These are phyloP conservation scores for Athelia sp. DNA, from an alignment of 1,284 basidiomycete species.

Conservation along the genomic window DNA sequence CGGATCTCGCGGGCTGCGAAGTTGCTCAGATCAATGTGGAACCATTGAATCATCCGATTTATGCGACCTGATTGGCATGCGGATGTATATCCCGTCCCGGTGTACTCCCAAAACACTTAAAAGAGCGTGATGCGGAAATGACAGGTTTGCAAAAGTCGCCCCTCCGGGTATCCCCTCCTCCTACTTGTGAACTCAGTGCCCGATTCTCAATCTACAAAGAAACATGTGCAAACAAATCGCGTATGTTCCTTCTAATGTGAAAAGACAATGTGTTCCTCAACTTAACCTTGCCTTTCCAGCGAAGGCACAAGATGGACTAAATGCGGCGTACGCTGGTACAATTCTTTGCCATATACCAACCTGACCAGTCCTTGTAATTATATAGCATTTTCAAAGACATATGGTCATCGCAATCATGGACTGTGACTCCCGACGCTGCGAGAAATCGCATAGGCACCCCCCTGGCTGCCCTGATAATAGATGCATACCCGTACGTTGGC, in stretches of 20 bases:
- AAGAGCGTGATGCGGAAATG: constrained; percentile 1
- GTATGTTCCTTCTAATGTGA: constrained; percentile 34
- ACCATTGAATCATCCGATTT: not conserved
- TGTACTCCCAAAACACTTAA: not conserved
- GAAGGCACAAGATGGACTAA: constrained; percentile 67
- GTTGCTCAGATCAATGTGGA: not conserved
- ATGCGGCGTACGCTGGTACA: constrained; percentile 49
- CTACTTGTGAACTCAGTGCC: constrained; percentile 4
- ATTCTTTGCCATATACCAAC: constrained; percentile 12
- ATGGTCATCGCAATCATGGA: constrained; percentile 64
- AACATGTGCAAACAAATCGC: constrained; percentile 55
- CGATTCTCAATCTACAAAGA: not conserved
- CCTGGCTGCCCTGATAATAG: constrained; percentile 42
- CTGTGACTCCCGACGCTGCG: constrained; percentile 56
- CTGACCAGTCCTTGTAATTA: constrained; percentile 4
- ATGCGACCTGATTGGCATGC: not conserved
- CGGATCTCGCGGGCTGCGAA: not conserved
- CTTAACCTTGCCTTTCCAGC: constrained; percentile 30
- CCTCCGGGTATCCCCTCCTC: constrained; percentile 1
- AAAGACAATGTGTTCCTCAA: constrained; percentile 11
- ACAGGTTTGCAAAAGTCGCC: not conserved
- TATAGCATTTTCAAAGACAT: constrained; percentile 70
- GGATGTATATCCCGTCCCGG: not conserved
- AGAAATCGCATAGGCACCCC: constrained; percentile 58
- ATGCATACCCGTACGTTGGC: constrained; percentile 53